A percentile compares a stretch with the other conserved stretches of the same genome.
Conservation (phyloP, 345 rosid species). For the Acer yangbiense region DNA sequence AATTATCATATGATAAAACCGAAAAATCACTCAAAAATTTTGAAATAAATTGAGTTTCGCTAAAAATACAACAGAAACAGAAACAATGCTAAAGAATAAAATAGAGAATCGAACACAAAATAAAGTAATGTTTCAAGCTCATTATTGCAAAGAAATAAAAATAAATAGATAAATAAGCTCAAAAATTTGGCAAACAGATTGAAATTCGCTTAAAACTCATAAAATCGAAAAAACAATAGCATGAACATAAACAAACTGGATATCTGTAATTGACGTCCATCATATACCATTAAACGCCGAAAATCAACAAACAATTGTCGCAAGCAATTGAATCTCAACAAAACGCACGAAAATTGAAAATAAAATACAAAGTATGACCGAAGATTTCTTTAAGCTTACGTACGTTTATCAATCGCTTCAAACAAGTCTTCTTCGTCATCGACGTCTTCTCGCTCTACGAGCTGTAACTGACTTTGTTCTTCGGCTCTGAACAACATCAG, state of each 20-base stretch:
- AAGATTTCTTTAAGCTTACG: slow-evolving; percentile 31
- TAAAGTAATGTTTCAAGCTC: not conserved
- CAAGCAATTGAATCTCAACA: not conserved
- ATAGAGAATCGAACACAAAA: not conserved
- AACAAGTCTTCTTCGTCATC: slow-evolving; percentile 74
- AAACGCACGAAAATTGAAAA: slow-evolving; percentile 5
- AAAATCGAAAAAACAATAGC: too few relatives aligned
- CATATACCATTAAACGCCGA: not conserved
- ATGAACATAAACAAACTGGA: not conserved
- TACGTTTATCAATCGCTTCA: slow-evolving; percentile 79
- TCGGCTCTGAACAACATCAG: slow-evolving; percentile 52
- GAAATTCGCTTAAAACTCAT: not conserved
- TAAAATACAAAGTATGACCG: not conserved
- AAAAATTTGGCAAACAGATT: not conserved
- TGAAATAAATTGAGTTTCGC: not conserved
- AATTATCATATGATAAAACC: not conserved
- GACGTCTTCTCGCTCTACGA: slow-evolving; percentile 66
- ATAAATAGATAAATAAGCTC: not conserved
- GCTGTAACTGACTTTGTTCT: slow-evolving; percentile 68
- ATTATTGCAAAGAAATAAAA: not conserved
- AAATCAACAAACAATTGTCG: not conserved
- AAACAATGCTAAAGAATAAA: not conserved
- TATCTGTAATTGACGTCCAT: not conserved
- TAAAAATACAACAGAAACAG: too few relatives aligned
- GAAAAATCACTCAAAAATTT: not conserved